Evolutionary conservation across 164 flowering plant species (phyloP), one percentile per base, ranked within the genome.

Genomic region (Dillenia turbinata): DNA sequence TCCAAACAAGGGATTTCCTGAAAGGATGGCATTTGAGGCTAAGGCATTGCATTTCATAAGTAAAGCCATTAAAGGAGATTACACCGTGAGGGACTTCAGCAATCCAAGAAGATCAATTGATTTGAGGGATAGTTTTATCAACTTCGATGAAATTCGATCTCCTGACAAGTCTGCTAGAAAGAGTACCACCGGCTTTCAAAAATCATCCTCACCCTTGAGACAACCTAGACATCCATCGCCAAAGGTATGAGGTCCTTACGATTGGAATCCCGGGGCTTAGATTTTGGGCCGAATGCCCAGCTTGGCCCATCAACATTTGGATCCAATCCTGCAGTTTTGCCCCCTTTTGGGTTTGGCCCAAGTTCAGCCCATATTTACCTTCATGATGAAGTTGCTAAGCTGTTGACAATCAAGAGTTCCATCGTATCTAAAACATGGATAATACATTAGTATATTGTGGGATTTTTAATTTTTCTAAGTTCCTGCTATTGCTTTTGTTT

Each of bases 21-120:
- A 79, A 26, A 79, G 71, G 58, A 51, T 68, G 54, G 61, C 77
- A 47, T 86, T 76, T 72, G 96, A 93, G 53, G 76, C 89, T 10
- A 83, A 84, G 75, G 81, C 90, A 49, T 47, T 93, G 78, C 88
- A 87, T 75, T 93, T 87, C 76, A 87, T 93, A n/a, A 90, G 79
- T 60, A 86, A 90, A 77, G 96, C 94, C 47, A 88, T 93, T 19
- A 93, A 88, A 64, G 92, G 93, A 14, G 88, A 85, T 52, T 85
- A 84, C 56, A 67, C 52, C 61, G 63, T 77, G 6, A 68, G 49
- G 54, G 76, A 78, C 63, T 88, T 88, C 70, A 69, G 64, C 44
- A 70, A 59, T 44, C 40, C 69, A 12, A 67, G 49, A 58, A 45
- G 49, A 11, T 26, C 63, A 22, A 47, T 49, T 60, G 75, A 73